Evolutionary conservation across 805 yeast genomes (phyloP).

Genomic region (Hyphopichia homilentoma): DNA sequence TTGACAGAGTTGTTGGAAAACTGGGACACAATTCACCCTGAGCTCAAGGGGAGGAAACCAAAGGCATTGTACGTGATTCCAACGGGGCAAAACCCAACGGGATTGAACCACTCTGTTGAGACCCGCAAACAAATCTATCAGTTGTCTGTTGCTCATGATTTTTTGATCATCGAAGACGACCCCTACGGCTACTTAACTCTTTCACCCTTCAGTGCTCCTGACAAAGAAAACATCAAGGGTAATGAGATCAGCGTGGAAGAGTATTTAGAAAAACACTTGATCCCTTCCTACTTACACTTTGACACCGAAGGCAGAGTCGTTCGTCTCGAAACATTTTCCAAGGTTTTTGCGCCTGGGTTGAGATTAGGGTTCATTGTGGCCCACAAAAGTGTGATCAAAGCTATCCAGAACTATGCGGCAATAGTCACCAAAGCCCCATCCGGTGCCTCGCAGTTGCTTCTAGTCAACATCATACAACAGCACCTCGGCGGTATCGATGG

Average conservation of each 20-base stretch:
- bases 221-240: constrained; percentile 21
- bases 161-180: constrained; percentile 64
- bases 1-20: constrained; percentile 50
- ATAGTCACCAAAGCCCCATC: constrained; percentile 16
- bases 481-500: constrained; percentile 23
- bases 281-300: constrained; percentile 48
- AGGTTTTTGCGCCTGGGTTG: constrained; percentile 64
- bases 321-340: constrained; percentile 62
- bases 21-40: constrained; percentile 50
- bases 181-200: constrained; percentile 62
- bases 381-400: constrained; percentile 43
- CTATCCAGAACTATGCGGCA: constrained; percentile 12
- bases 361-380: constrained; percentile 59
- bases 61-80: constrained; percentile 61
- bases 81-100: constrained; percentile 73
- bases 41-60: constrained; percentile 43
- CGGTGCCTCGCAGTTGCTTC: constrained; percentile 13
- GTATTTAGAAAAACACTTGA: constrained; percentile 36
- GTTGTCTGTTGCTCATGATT: constrained; percentile 53
- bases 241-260: constrained; percentile 40
- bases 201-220: constrained; percentile 37
- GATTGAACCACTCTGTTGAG: constrained; percentile 48
- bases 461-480: constrained; percentile 12
- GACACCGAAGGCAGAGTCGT: constrained; percentile 62
- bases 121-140: constrained; percentile 47